Conservation (phyloP, 345 rosid species). For the Corymbia maculata region DNA sequence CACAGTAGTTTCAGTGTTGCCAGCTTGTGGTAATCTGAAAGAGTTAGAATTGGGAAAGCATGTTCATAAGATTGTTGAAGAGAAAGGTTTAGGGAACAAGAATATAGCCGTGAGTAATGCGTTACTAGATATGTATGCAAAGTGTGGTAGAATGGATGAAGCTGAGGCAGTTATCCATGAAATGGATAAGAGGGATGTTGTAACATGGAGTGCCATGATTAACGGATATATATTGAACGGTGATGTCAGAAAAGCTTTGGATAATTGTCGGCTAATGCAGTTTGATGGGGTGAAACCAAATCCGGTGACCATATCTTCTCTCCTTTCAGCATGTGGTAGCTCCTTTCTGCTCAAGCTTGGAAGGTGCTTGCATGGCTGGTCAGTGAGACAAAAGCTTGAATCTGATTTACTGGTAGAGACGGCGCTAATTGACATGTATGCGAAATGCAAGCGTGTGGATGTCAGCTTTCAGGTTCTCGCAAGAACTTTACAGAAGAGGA, state of each 20-base stretch:
- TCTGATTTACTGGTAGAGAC: slow-evolving; percentile 48
- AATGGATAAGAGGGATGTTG: slow-evolving; percentile 45
- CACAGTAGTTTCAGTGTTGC: slow-evolving; percentile 38
- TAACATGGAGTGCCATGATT: slow-evolving; percentile 48
- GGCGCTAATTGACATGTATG: slow-evolving; percentile 80
- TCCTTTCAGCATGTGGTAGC: slow-evolving; percentile 59
- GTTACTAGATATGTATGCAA: slow-evolving; percentile 61
- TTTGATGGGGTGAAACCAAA: slow-evolving; percentile 32
- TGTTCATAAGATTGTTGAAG: slow-evolving; percentile 33
- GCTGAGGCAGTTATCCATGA: slow-evolving; percentile 28
- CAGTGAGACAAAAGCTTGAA: slow-evolving; percentile 36
- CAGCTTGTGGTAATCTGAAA: slow-evolving; percentile 35
- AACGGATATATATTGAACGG: slow-evolving; percentile 46
- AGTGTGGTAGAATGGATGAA: slow-evolving; percentile 34
- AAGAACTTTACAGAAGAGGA: slow-evolving; percentile 34
- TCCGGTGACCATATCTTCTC: slow-evolving; percentile 50
- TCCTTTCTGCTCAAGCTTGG: slow-evolving; percentile 35
- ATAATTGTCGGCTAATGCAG: slow-evolving; percentile 31
- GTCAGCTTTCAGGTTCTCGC: slow-evolving; percentile 47
- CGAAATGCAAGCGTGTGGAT: slow-evolving; percentile 49
- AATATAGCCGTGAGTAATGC: slow-evolving; percentile 41
- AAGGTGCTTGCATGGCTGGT: slow-evolving; percentile 73
- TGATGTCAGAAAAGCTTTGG: slow-evolving; percentile 28
- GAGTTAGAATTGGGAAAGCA: slow-evolving; percentile 30
- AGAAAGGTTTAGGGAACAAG: slow-evolving; percentile 21